phyloP scores from a whole-genome alignment of 495 filamentous ascomycete genomes.

The Pyrenula massariospora region DNA sequence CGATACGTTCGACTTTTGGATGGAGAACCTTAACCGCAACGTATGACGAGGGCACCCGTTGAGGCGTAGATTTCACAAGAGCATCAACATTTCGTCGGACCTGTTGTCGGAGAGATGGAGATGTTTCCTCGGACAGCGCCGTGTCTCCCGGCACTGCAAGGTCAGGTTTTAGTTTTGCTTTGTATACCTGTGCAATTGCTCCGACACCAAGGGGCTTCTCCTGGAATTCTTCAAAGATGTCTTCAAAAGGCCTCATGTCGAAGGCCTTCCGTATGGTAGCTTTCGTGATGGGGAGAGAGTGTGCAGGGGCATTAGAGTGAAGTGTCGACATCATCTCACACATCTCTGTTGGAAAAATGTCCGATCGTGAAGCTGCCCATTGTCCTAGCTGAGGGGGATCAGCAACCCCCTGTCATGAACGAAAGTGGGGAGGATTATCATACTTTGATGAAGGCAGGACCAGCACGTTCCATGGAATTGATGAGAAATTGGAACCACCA shows the following conservation, averaged over 20 bases:
- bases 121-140: slow-evolving; percentile 30
- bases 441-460: slow-evolving; percentile 97
- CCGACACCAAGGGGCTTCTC: slow-evolving; percentile 86
- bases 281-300: slow-evolving; percentile 73
- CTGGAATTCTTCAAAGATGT: slow-evolving; percentile 96
- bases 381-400: slow-evolving; percentile 64
- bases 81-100: slow-evolving; percentile 74
- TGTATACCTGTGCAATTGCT: slow-evolving; percentile 97
- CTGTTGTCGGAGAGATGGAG: slow-evolving; percentile 47
- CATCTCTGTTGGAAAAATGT: slow-evolving; percentile 93
- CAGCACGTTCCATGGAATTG: slow-evolving; percentile 80
- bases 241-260: slow-evolving; percentile 62
- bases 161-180: slow-evolving; percentile 77
- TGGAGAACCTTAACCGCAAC: slow-evolving; percentile 97
- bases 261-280: slow-evolving; percentile 71
- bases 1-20: slow-evolving; percentile 77
- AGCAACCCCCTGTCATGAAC: background rate
- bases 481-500: slow-evolving; percentile 96
- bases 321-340: slow-evolving; percentile 90
- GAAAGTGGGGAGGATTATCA: slow-evolving; percentile 1
- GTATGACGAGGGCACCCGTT: slow-evolving; percentile 78
- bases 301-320: slow-evolving; percentile 87
- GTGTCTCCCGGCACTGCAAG: slow-evolving; percentile 52
- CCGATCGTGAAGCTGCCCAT: slow-evolving; percentile 95
- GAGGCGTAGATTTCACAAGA: slow-evolving; percentile 73